phyloP scores from a whole-genome alignment of 2,329 filamentous ascomycete genomes.

The Sporothrix protearum region DNA sequence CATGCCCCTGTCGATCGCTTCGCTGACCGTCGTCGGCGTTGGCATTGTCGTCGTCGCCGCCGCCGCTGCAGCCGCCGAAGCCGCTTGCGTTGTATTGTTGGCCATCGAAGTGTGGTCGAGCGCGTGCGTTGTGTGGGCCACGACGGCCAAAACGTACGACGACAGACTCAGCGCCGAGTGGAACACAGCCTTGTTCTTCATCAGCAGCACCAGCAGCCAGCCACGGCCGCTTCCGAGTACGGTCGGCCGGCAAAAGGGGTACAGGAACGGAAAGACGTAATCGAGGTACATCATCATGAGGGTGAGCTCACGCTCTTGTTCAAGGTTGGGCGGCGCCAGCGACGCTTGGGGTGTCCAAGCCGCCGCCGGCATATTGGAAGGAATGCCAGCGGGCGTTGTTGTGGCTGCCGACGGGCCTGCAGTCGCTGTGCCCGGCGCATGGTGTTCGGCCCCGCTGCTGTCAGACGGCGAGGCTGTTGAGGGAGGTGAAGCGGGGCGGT shows the following conservation, averaged over 20 bases:
- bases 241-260: conserved; percentile 59
- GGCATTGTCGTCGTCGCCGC: neutral
- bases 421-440: neutral
- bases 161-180: conserved; percentile 55
- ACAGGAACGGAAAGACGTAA: conserved; percentile 59
- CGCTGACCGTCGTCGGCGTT: neutral
- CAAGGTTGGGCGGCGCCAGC: conserved; percentile 18
- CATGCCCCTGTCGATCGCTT: neutral
- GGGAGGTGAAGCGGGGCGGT: neutral
- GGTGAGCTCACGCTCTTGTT: conserved; percentile 32
- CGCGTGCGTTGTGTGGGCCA: conserved; percentile 34
- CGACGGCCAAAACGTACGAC: conserved; percentile 54
- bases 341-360: neutral
- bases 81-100: neutral
- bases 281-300: conserved; percentile 57
- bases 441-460: conserved; percentile 1
- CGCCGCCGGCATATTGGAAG: neutral
- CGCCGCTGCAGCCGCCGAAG: neutral
- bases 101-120: neutral
- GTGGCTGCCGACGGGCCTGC: neutral
- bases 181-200: conserved; percentile 55
- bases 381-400: neutral
- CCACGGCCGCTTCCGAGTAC: conserved; percentile 55
- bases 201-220: conserved; percentile 57
- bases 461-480: neutral